Evolutionary conservation across 768 basidiomycete genomes (phyloP), one percentile per base, ranked within the genome.

Genomic region (Auricularia cornea): DNA sequence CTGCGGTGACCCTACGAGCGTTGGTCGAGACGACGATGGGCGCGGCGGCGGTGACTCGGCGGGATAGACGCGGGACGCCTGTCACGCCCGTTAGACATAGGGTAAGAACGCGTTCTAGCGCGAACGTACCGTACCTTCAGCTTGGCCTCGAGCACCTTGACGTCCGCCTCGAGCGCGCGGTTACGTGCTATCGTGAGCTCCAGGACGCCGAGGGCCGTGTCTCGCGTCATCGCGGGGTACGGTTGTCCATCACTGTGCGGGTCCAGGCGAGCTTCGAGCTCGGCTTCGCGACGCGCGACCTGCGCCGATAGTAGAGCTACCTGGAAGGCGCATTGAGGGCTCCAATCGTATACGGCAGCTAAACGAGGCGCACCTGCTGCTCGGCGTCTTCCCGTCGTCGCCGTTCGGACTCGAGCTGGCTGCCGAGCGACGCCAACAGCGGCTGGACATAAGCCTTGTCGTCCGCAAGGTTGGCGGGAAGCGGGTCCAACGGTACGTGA

Each of bases 211-310:
- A 80, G 70, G 40, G 77, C 75, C n/a, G 79, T 74, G 59, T 78
- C 77, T 31, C 77, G 18, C 3, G 14, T 23, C 2, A 20, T 10
- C n/a, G n/a, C n/a, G n/a, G n/a, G n/a, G n/a, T n/a, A n/a, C n/a
- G n/a, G n/a, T n/a, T n/a, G n/a, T n/a, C n/a, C n/a, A n/a, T n/a
- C n/a, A n/a, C n/a, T n/a, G n/a, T 12, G 56, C n/a, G 68, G 69
- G 3, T 59, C 63, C 16, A 76, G 64, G 62, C 70, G 74, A 2
- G 68, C 68, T 66, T 83, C 82, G 3, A 87, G 73, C 66, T 85
- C 82, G 0, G 79, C 79, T 54, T 87, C 85, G n/a, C 84, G 76
- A 5, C 80, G 78, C 0, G 84, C 82, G 5, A 88, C 70, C 69
- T 80, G 79, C 0, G 84, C 84, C 63, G 81, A 78, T 2, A 88